Evolutionary conservation across 2,329 filamentous ascomycete species (phyloP), one percentile per base, ranked within the genome.

Genomic region (Aureobasidium leucospermi): DNA sequence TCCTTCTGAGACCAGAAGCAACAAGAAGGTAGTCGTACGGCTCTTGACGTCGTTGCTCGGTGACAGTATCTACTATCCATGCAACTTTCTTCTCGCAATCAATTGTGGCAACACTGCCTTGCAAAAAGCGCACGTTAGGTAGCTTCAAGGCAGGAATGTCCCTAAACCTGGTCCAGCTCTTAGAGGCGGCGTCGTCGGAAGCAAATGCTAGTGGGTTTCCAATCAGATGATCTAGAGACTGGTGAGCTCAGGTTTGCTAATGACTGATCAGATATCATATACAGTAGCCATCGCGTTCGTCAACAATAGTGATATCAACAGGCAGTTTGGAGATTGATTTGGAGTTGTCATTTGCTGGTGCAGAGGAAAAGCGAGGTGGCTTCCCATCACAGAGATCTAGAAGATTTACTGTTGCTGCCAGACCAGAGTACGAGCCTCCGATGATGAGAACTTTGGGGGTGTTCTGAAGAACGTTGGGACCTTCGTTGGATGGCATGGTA

Each of bases 261-360:
- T 29, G 9, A 15, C 8, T 4, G 9, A 15, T 48, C 29, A 3
- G 39, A 42, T 62, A 4, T 10, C 8, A 52, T 85, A 66, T 76
- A 91, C 88, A 91, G 70, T 85, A 91, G n/a, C 89, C 89, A 76
- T 92, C 88, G n/a, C 87, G 78, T 71, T 91, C 87, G 66, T 92
- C 88, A 28, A 89, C 84, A 23, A 92, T 80, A 23, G 86, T 90
- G 53, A 92, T 85, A 39, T 90, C 81, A 13, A 89, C 72, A 52
- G 61, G 67, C 53, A 61, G 66, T 48, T 61, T 61, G 45, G 36
- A 19, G 11, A 47, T 64, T 19, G 59, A 23, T 23, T 23, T 69
- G 53, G 76, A 75, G n/a, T 6, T 11, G 4, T 34, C 52, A 28
- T 38, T 31, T 10, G 41, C 6, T 7, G 52, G 8, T 16, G 41